A percentile compares a stretch with the other conserved stretches of the same genome.
These are phyloP conservation scores for Gossypium trilobum DNA, from an alignment of 441 rosid species.

Conservation along the genomic window DNA sequence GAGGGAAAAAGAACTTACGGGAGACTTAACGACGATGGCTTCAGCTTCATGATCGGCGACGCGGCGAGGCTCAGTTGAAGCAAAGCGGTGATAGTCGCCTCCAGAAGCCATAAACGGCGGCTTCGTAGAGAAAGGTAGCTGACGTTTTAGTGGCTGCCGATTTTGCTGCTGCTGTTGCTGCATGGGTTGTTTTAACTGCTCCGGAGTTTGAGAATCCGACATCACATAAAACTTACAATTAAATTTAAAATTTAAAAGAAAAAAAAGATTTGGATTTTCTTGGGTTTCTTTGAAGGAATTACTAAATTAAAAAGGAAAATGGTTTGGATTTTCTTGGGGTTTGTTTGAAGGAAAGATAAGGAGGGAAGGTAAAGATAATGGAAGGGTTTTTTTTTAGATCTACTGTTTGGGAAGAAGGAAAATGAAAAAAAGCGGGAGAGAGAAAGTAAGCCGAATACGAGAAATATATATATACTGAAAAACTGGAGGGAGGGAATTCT, in stretches of 20 bases:
- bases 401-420: conserved; percentile 34
- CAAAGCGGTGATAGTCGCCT: conserved; percentile 64
- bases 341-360: conserved; percentile 8
- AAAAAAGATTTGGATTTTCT: background rate
- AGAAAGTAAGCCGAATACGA: conserved; percentile 44
- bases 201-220: conserved; percentile 40
- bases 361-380: background rate
- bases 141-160: conserved; percentile 28
- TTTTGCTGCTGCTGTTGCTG: conserved; percentile 15
- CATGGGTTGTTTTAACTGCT: conserved; percentile 18
- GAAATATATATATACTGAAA: conserved; percentile 26
- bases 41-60: conserved; percentile 42
- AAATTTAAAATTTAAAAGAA: background rate
- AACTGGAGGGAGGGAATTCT: conserved; percentile 1
- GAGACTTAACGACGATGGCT: conserved; percentile 45
- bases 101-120: conserved; percentile 56
- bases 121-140: conserved; percentile 51
- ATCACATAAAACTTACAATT: conserved; percentile 19
- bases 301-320: background rate
- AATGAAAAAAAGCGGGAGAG: conserved; percentile 44
- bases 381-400: conserved; percentile 21
- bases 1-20: conserved; percentile 35
- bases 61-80: conserved; percentile 30
- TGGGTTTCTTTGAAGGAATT: background rate
- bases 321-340: background rate